These are phyloP conservation scores for Ustilago loliicola DNA, from an alignment of 1,284 basidiomycete genomes.

Conservation along the genomic window DNA sequence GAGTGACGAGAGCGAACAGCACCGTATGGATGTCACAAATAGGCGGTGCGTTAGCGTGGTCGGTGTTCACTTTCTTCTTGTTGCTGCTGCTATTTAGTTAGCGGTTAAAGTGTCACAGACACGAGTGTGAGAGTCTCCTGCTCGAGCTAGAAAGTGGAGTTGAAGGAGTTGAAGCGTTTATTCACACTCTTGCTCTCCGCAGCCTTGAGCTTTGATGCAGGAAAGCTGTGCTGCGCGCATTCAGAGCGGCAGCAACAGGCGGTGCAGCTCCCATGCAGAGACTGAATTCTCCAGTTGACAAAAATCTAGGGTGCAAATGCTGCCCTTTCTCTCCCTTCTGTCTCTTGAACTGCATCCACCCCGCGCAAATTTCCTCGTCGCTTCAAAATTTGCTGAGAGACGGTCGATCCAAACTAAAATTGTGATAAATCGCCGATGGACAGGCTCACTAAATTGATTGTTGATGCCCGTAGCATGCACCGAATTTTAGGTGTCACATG, in stretches of 20 bases:
- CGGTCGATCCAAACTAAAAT: slow-evolving; percentile 6
- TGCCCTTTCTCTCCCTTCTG: background rate
- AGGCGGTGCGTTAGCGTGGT: background rate
- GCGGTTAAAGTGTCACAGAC: too few species aligned
- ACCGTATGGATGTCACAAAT: background rate
- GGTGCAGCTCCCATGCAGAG: slow-evolving; percentile 9
- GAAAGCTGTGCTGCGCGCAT: slow-evolving; percentile 28
- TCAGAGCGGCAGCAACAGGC: slow-evolving; percentile 2
- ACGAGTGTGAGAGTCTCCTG: too few species aligned
- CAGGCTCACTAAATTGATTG: slow-evolving; percentile 9
- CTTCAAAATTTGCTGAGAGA: background rate
- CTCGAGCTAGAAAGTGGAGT: background rate
- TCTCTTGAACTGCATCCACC: background rate
- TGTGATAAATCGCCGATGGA: slow-evolving; percentile 31
- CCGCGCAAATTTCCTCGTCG: background rate
- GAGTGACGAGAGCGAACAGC: background rate
- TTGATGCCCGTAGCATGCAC: too few species aligned
- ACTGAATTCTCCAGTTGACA: slow-evolving; percentile 1
- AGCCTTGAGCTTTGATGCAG: background rate
- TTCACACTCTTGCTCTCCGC: background rate
- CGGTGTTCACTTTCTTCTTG: slow-evolving; percentile 8
- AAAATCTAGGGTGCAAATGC: slow-evolving; percentile 7
- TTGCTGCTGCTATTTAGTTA: too few species aligned
- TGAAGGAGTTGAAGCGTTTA: slow-evolving; percentile 6
- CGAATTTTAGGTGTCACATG: too few species aligned